A percentile compares a stretch with the other conserved stretches of the same genome.
These are phyloP conservation scores for Arbutus unedo DNA, from an alignment of 148 eudicot species.

Conservation along the genomic window DNA sequence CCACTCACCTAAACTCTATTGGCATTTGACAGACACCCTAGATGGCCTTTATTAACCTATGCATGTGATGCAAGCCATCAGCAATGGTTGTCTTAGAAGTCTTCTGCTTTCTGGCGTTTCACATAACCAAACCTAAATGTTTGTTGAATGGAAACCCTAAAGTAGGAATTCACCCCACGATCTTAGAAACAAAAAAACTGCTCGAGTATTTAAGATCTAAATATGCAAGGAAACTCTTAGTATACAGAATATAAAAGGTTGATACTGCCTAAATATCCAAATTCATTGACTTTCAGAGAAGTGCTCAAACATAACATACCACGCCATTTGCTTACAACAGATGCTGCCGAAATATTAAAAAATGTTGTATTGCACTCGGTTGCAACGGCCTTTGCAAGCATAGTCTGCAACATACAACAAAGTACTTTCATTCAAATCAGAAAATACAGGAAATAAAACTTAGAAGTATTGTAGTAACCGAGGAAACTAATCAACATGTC, in stretches of 20 bases:
- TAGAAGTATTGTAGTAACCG: background rate
- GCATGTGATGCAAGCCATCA: background rate
- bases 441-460: background rate
- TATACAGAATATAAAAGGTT: background rate
- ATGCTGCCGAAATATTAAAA: conserved; percentile 97
- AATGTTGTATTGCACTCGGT: conserved; percentile 98
- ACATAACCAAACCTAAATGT: background rate
- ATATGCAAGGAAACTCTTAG: background rate
- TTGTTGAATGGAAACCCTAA: background rate
- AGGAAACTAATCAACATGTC: background rate
- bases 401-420: conserved; percentile 56
- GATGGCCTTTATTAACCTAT: background rate
- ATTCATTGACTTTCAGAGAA: background rate
- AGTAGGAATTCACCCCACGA: background rate
- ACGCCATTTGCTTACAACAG: conserved; percentile 99
- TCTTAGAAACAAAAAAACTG: background rate
- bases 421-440: background rate
- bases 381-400: conserved; percentile 99
- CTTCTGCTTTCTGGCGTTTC: background rate
- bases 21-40: background rate
- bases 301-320: conserved; percentile 44
- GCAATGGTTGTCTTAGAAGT: background rate
- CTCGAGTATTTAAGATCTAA: background rate
- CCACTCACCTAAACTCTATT: background rate
- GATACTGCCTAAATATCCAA: background rate